Conservation (phyloP, 129 eudicot genomes). For the Artemisia argyi region DNA sequence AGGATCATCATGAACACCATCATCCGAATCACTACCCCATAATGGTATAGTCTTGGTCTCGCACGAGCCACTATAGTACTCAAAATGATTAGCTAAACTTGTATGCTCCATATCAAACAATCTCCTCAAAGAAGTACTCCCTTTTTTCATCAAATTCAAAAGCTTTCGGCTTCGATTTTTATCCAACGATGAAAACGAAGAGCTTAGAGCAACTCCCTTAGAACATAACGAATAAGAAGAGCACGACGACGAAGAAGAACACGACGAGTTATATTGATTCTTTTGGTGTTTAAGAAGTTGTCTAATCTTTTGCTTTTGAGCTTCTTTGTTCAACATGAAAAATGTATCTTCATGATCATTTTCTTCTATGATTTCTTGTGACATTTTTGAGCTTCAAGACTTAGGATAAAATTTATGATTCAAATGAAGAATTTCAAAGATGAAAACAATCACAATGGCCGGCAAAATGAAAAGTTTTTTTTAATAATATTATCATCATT, state of each 20-base stretch:
- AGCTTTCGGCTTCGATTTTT: conserved; percentile 38
- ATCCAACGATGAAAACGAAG: conserved; percentile 43
- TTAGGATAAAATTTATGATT: conserved; percentile 18
- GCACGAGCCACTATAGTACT: conserved; percentile 54
- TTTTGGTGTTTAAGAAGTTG: conserved; percentile 53
- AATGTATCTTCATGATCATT: conserved; percentile 36
- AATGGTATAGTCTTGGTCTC: conserved; percentile 55
- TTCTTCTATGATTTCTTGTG: conserved; percentile 54
- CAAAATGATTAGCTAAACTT: conserved; percentile 55
- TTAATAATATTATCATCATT: too few species aligned
- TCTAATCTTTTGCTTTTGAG: conserved; percentile 47
- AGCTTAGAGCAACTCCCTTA: conserved; percentile 27
- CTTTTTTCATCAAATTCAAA: conserved; percentile 63
- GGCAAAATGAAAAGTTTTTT: neutral
- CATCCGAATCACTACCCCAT: conserved; percentile 81
- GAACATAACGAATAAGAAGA: conserved; percentile 45
- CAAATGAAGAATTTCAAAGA: conserved; percentile 18
- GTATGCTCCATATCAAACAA: conserved; percentile 81
- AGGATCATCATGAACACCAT: conserved; percentile 55
- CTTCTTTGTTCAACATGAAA: conserved; percentile 41
- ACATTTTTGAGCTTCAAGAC: conserved; percentile 32
- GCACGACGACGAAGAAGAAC: conserved; percentile 30
- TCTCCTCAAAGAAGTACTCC: conserved; percentile 66
- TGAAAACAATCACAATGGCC: conserved; percentile 27
- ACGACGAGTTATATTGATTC: conserved; percentile 40